These are phyloP conservation scores for Globisporangium apiculatum DNA, from an alignment of 352 stramenopile genomes.

Conservation along the genomic window DNA sequence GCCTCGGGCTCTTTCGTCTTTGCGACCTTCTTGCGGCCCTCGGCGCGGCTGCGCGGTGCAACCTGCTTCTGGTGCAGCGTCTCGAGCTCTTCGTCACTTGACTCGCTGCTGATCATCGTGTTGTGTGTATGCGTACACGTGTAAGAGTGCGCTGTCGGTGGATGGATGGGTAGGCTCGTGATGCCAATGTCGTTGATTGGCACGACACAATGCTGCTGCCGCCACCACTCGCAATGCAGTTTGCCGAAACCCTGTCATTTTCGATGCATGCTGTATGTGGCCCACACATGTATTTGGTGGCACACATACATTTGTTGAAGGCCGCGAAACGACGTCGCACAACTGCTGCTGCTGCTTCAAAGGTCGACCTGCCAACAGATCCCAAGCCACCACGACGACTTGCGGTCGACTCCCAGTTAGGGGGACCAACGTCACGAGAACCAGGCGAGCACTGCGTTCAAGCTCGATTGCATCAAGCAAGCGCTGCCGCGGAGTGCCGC, in stretches of 20 bases:
- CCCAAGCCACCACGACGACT: not conserved
- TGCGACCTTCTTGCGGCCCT: constrained; percentile 20
- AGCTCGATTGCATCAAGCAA: too few species aligned
- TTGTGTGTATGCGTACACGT: not conserved
- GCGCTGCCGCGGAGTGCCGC: too few species aligned
- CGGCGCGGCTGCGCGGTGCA: constrained; percentile 20
- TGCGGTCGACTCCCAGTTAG: not conserved
- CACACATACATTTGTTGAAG: not conserved
- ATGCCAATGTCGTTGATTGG: not conserved
- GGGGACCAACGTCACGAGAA: too few species aligned
- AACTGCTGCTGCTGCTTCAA: not conserved
- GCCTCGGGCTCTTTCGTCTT: constrained; percentile 23
- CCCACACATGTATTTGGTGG: not conserved
- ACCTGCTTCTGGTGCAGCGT: constrained; percentile 45
- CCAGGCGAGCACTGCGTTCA: too few species aligned
- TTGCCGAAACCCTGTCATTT: too few species aligned
- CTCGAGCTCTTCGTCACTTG: constrained; percentile 82
- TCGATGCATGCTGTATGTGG: too few species aligned
- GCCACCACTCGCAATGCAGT: too few species aligned
- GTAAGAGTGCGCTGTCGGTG: not conserved
- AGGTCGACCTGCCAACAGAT: not conserved
- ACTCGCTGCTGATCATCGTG: constrained; percentile 88
- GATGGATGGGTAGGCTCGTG: not conserved
- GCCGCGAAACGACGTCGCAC: not conserved
- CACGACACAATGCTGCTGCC: too few species aligned